These are phyloP conservation scores for Stemphylium lycopersici DNA, from an alignment of 2,329 filamentous ascomycete genomes.

Conservation along the genomic window DNA sequence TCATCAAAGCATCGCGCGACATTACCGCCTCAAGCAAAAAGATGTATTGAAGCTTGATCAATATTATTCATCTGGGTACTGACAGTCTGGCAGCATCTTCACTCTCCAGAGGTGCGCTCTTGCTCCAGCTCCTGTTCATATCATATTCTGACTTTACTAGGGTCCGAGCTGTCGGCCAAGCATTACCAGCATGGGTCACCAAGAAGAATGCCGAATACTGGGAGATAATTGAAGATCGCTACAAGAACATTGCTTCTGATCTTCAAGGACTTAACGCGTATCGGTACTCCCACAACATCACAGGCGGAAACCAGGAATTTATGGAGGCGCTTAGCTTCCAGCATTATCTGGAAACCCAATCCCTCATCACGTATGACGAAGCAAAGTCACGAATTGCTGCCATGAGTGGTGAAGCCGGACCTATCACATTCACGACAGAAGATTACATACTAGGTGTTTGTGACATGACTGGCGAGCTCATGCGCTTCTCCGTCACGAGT, in stretches of 20 bases:
- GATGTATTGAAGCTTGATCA: slow-evolving; percentile 66
- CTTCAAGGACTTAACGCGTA: slow-evolving; percentile 79
- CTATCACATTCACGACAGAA: slow-evolving; percentile 72
- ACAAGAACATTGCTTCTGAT: slow-evolving; percentile 72
- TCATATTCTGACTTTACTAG: slow-evolving; percentile 50
- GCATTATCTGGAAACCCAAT: slow-evolving; percentile 82
- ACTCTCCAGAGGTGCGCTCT: slow-evolving; percentile 72
- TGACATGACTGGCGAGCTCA: slow-evolving; percentile 93
- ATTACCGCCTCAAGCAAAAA: slow-evolving; percentile 96
- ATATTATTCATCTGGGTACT: slow-evolving; percentile 10
- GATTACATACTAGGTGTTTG: slow-evolving; percentile 93
- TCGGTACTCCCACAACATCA: slow-evolving; percentile 80
- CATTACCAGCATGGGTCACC: slow-evolving; percentile 71
- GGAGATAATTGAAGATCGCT: slow-evolving; percentile 71
- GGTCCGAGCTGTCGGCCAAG: slow-evolving; percentile 64
- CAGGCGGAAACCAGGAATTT: slow-evolving; percentile 85
- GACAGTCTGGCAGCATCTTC: slow-evolving; percentile 68
- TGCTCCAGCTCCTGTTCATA: background rate
- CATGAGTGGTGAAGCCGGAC: slow-evolving; percentile 49
- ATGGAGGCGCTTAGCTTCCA: slow-evolving; percentile 90
- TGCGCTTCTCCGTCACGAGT: slow-evolving; percentile 91
- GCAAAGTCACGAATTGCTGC: slow-evolving; percentile 52
- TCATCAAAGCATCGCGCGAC: slow-evolving; percentile 90
- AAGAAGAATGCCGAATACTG: slow-evolving; percentile 74
- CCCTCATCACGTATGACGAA: slow-evolving; percentile 71